Conservation (phyloP, 1,284 basidiomycete genomes). For the Clitocybe nebularis region DNA sequence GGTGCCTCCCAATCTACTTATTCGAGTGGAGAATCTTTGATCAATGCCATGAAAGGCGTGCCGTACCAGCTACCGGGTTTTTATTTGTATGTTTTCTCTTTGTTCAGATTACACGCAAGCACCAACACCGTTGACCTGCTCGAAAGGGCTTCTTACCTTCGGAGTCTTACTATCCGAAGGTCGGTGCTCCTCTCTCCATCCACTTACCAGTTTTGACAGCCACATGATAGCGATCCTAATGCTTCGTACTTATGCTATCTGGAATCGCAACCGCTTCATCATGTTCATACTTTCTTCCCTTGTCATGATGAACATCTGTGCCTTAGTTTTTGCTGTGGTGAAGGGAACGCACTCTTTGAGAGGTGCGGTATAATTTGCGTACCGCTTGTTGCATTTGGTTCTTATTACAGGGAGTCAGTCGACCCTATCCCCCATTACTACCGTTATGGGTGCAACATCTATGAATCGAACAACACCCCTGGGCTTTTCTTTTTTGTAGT, state of each 20-base stretch:
- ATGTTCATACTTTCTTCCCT: slow-evolving; percentile 18
- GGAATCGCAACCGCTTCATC: slow-evolving; percentile 26
- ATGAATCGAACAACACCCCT: background rate
- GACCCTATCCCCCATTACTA: background rate
- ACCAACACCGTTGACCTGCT: slow-evolving; percentile 3
- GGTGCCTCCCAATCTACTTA: no score
- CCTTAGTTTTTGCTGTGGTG: background rate
- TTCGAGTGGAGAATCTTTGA: background rate
- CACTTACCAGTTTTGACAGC: no score
- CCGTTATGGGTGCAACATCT: background rate
- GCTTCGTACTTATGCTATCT: slow-evolving; percentile 33
- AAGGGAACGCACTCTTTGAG: background rate
- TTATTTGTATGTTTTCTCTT: background rate
- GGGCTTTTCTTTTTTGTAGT: slow-evolving; percentile 30
- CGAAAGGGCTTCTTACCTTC: slow-evolving; percentile 13
- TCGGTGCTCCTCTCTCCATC: slow-evolving; percentile 4
- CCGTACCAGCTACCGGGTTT: background rate
- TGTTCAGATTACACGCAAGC: no score
- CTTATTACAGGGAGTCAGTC: background rate
- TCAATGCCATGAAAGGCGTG: background rate
- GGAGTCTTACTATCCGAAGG: slow-evolving; percentile 25
- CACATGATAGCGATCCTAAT: slow-evolving; percentile 23
- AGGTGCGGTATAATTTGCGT: background rate
- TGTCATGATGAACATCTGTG: slow-evolving; percentile 3
- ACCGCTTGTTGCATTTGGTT: background rate